phyloP scores from a whole-genome alignment of 1,284 basidiomycete genomes.

The Sanghuangporus sanghuang region DNA sequence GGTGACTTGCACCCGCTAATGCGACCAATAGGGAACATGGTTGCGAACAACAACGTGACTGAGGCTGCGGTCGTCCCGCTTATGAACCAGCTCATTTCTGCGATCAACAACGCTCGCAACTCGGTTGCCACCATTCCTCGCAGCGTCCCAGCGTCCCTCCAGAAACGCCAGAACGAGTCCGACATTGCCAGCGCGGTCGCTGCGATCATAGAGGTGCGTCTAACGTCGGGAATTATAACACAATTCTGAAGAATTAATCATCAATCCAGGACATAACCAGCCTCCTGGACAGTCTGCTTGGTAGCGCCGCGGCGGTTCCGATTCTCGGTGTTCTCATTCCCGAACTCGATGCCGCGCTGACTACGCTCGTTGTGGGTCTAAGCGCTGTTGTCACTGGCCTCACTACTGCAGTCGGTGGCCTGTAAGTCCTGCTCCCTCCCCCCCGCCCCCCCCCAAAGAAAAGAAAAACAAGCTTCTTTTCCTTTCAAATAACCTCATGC shows the following conservation, averaged over 20 bases:
- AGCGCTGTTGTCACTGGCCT: constrained; percentile 17
- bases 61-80: constrained; percentile 26
- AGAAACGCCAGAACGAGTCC: constrained; percentile 24
- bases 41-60: constrained; percentile 21
- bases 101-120: constrained; percentile 24
- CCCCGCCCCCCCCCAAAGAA: background rate
- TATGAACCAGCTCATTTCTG: constrained; percentile 24
- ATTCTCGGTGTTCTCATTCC: constrained; percentile 17
- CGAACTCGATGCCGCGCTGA: constrained; percentile 18
- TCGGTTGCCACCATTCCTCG: constrained; percentile 22
- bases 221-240: background rate
- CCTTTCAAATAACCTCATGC: background rate
- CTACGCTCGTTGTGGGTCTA: constrained; percentile 18
- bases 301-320: background rate
- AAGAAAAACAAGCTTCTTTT: background rate
- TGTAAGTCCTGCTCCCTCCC: constrained; percentile 22
- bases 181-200: constrained; percentile 27
- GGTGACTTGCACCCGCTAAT: background rate
- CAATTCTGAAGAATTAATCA: background rate
- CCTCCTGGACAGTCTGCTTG: constrained; percentile 3
- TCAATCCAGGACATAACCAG: background rate
- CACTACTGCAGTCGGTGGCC: constrained; percentile 16
- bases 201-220: constrained; percentile 20
- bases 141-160: constrained; percentile 15
- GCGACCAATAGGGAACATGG: constrained; percentile 20